A percentile compares a stretch with the other conserved stretches of the same genome.
phyloP scores from a whole-genome alignment of 805 yeast species.

The Vanderwaltozyma tropicalis region DNA sequence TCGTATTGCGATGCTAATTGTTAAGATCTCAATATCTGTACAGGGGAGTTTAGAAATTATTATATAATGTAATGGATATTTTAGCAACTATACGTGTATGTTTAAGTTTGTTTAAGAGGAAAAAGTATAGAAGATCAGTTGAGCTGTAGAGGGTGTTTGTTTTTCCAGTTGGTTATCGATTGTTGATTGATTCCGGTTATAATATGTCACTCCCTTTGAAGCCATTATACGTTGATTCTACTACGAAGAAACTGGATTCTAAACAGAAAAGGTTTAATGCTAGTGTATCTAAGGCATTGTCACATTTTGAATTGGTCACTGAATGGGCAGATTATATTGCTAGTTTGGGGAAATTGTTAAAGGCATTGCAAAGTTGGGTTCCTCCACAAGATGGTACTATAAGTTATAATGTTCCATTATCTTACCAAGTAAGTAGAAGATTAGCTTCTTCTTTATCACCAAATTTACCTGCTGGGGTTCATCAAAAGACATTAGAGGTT shows the following conservation, averaged over 20 bases:
- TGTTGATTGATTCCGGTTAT: too few relatives aligned
- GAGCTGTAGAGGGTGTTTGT: too few relatives aligned
- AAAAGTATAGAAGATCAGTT: too few relatives aligned
- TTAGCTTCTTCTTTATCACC: conserved; percentile 75
- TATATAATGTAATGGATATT: too few relatives aligned
- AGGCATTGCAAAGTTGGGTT: conserved; percentile 49
- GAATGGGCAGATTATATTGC: conserved; percentile 99
- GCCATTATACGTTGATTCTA: conserved; percentile 25
- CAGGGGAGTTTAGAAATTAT: too few relatives aligned
- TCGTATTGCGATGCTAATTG: too few relatives aligned
- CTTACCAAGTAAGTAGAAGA: conserved; percentile 54
- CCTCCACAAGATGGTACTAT: conserved; percentile 27
- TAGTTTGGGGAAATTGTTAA: conserved; percentile 67
- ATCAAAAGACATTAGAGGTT: conserved; percentile 72
- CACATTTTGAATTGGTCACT: conserved; percentile 66
- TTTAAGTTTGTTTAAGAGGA: too few relatives aligned
- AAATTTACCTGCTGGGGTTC: conserved; percentile 88
- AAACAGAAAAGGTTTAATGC: conserved; percentile 59
- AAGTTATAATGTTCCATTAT: conserved; percentile 54
- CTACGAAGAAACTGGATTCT: conserved; percentile 33
- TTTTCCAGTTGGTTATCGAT: too few relatives aligned
- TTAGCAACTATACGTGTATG: too few relatives aligned
- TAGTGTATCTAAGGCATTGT: conserved; percentile 64
- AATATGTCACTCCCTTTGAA: conserved; percentile 27
- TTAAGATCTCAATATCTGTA: too few relatives aligned